Conservation (phyloP, 2,329 filamentous ascomycete species). For the Leptographium procerum region DNA sequence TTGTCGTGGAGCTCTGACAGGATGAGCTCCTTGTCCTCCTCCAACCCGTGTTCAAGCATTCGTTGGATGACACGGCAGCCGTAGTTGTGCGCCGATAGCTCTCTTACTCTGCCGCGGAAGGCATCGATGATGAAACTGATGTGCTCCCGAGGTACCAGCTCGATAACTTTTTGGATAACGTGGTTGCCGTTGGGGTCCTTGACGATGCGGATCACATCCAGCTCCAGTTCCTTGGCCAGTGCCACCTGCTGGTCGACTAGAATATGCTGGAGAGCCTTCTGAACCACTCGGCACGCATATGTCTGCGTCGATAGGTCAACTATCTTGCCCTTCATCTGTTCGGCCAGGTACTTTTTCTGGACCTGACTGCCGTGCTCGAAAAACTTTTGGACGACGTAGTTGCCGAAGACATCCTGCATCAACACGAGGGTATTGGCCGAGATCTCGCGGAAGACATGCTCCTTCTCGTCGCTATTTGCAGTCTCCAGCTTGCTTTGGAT, state of each 20-base stretch:
- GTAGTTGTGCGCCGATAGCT: conserved; percentile 67
- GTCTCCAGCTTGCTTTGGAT: conserved; percentile 87
- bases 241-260: conserved; percentile 70
- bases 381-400: conserved; percentile 96
- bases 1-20: conserved; percentile 68
- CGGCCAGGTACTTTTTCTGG: conserved; percentile 79
- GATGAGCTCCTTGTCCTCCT: conserved; percentile 58
- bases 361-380: conserved; percentile 92
- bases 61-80: conserved; percentile 90
- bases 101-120: conserved; percentile 62
- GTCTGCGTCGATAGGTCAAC: conserved; percentile 70
- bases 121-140: conserved; percentile 78
- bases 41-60: conserved; percentile 72
- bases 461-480: conserved; percentile 93
- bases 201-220: conserved; percentile 64
- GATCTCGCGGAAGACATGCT: conserved; percentile 80
- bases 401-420: conserved; percentile 95
- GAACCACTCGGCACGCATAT: conserved; percentile 91
- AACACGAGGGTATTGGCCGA: conserved; percentile 72
- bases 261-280: conserved; percentile 88
- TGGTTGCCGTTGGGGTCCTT: conserved; percentile 91
- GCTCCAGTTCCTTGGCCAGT: conserved; percentile 57
- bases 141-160: conserved; percentile 63
- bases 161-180: conserved; percentile 88
- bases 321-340: conserved; percentile 79